phyloP scores from a whole-genome alignment of 257 asterid genomes.

The Prunella vulgaris region DNA sequence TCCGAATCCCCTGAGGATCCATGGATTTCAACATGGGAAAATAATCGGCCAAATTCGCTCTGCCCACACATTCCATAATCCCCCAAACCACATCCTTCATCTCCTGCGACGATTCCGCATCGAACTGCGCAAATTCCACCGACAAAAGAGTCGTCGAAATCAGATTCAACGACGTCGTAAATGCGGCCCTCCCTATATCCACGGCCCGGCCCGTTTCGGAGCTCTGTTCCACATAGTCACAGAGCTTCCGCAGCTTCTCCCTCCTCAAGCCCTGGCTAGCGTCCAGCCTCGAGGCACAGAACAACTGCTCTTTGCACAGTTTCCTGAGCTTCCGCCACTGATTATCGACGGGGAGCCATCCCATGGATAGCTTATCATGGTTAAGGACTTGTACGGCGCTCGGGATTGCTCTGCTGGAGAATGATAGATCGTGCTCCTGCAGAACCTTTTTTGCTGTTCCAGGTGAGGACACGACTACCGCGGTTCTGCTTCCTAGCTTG shows the following conservation, averaged over 20 bases:
- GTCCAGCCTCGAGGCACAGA: slow-evolving; percentile 24
- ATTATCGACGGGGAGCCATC: slow-evolving; percentile 25
- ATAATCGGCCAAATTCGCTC: not conserved
- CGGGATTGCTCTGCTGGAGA: slow-evolving; percentile 16
- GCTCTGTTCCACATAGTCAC: not conserved
- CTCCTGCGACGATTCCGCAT: not conserved
- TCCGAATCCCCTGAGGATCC: not conserved
- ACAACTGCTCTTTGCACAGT: slow-evolving; percentile 35
- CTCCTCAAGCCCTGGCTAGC: slow-evolving; percentile 17
- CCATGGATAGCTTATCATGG: slow-evolving; percentile 28
- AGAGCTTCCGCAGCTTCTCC: not conserved
- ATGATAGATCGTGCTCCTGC: not conserved
- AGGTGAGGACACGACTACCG: slow-evolving; percentile 15
- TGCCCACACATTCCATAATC: not conserved
- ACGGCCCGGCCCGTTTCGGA: not conserved
- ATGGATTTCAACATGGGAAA: not conserved
- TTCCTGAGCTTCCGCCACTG: slow-evolving; percentile 39
- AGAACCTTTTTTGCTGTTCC: slow-evolving; percentile 13
- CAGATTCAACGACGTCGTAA: not conserved
- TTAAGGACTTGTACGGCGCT: not conserved
- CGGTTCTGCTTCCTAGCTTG: slow-evolving; percentile 17
- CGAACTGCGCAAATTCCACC: not conserved
- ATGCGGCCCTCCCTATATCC: not conserved
- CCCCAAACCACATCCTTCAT: not conserved
- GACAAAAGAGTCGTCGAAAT: not conserved